A percentile compares a stretch with the other conserved stretches of the same genome.
Evolutionary conservation across 2,329 filamentous ascomycete genomes (phyloP).

Genomic region (Pseudocercospora crystallina): DNA sequence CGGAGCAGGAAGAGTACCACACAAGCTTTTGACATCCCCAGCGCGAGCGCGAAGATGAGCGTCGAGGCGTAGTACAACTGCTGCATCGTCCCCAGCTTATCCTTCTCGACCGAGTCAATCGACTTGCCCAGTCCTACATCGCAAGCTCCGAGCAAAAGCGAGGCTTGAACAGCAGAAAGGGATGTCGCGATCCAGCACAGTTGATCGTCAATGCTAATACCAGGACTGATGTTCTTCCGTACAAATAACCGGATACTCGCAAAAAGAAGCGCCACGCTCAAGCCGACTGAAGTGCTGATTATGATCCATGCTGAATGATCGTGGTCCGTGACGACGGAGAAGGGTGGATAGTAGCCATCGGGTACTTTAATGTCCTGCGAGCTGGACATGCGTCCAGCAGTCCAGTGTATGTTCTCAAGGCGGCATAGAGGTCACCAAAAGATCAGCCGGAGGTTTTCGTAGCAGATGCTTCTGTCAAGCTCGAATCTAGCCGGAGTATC

Average conservation of each 20-base stretch:
- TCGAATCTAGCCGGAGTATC: too few relatives aligned
- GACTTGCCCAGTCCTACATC: constrained; percentile 12
- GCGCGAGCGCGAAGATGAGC: constrained; percentile 12
- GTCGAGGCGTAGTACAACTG: constrained; percentile 18
- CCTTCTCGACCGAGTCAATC: background rate
- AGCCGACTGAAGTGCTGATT: constrained; percentile 14
- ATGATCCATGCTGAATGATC: constrained; percentile 21
- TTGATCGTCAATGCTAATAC: constrained; percentile 13
- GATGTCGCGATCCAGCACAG: constrained; percentile 5
- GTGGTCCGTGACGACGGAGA: constrained; percentile 8
- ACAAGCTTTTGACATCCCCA: constrained; percentile 11
- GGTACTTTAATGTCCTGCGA: constrained; percentile 1
- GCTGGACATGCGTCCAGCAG: constrained; percentile 6
- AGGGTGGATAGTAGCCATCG: constrained; percentile 10
- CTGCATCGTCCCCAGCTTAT: background rate
- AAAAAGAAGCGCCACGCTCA: constrained; percentile 10
- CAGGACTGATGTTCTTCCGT: constrained; percentile 8
- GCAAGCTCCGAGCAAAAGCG: constrained; percentile 9
- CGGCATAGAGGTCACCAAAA: too few relatives aligned
- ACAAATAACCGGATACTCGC: constrained; percentile 13
- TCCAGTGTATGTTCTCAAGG: too few relatives aligned
- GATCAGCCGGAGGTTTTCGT: too few relatives aligned
- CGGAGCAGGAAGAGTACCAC: constrained; percentile 14
- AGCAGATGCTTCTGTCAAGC: too few relatives aligned
- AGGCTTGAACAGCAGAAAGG: constrained; percentile 6